Conservation (phyloP, 1,284 basidiomycete species). For the Rhodotorula sp. region DNA sequence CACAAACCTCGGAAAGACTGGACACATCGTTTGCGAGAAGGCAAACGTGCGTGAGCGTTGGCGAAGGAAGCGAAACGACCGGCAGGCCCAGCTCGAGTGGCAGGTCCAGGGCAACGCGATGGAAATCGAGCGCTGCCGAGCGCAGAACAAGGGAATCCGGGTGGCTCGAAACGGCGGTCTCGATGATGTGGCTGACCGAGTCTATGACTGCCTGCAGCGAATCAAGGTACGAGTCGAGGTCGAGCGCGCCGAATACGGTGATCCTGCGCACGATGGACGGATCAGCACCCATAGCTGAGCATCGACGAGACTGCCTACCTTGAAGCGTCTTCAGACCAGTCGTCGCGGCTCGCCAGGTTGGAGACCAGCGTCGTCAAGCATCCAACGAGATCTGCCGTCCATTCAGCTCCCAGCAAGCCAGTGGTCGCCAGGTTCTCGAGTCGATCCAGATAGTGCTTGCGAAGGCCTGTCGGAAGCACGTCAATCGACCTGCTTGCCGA, state of each 20-base stretch:
- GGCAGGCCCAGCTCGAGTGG: constrained; percentile 17
- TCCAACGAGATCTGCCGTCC: constrained; percentile 1
- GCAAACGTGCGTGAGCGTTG: constrained; percentile 6
- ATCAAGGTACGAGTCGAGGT: background rate
- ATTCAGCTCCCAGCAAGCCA: background rate
- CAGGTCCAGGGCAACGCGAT: constrained; percentile 13
- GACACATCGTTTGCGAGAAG: constrained; percentile 15
- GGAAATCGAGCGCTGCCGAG: constrained; percentile 15
- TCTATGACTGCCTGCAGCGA: constrained; percentile 12
- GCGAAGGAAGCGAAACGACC: constrained; percentile 16
- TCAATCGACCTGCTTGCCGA: background rate
- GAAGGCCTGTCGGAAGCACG: background rate
- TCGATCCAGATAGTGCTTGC: background rate
- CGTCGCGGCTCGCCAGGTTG: constrained; percentile 12
- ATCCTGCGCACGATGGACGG: background rate
- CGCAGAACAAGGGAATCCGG: constrained; percentile 13
- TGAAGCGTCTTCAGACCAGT: background rate
- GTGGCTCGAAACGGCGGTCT: background rate
- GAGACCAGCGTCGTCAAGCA: constrained; percentile 5
- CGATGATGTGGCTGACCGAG: constrained; percentile 4
- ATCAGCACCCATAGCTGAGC: background rate
- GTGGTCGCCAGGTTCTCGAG: background rate
- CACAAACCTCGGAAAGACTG: constrained; percentile 17
- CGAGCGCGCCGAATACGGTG: constrained; percentile 11
- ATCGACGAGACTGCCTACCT: background rate